Evolutionary conservation across 2,329 filamentous ascomycete species (phyloP), one percentile per base, ranked within the genome.

Genomic region (Verticillium albo-atrum): DNA sequence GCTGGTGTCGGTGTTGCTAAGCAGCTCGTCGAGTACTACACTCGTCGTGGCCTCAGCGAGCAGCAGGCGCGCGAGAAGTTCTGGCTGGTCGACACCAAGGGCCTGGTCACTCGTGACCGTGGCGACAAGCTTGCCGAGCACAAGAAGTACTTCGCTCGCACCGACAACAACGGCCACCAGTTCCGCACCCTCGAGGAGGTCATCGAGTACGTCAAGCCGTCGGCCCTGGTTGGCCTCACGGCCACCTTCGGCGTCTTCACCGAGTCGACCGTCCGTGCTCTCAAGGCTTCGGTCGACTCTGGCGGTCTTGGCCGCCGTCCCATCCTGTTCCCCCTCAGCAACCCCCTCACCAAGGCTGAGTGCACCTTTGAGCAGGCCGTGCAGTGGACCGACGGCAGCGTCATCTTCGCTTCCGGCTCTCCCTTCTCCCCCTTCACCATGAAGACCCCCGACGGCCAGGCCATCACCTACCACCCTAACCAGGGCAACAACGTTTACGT

Each of bases 1-100:
- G 95, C 95, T 35, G 95, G 95, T 79, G 92, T 97, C 53, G 95
- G 95, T 80, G 95, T 99, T 61, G 95, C 95, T 61, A 97, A 96
- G 82, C 95, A 98, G 80, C 89, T 99, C 64, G 92, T 97, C 60
- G 92, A 97, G 77, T 97, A 92, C 83, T 98, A 98, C 80, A 92
- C 93, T 70, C 91, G 91, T 67, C 91, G 93, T 68, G 95, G 95
- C 47, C 82, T 98, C 70, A 89, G 89, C 10, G 94, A 98, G 75
- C 86, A 92, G 68, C 89, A 91, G 64, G 95, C 95, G 59, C 88
- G 88, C 68, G 86, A 89, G 71, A 95, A 95, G 81, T 98, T 99
- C 85, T 98, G 90, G 86, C 90, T 99, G 54, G 93, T 98, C 62
- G 95, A 98, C 79, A 97, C 92, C 71, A 94, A 95, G 81, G 95